Evolutionary conservation across 495 filamentous ascomycete genomes (phyloP).

Genomic region (Thermochaetoides thermophila): DNA sequence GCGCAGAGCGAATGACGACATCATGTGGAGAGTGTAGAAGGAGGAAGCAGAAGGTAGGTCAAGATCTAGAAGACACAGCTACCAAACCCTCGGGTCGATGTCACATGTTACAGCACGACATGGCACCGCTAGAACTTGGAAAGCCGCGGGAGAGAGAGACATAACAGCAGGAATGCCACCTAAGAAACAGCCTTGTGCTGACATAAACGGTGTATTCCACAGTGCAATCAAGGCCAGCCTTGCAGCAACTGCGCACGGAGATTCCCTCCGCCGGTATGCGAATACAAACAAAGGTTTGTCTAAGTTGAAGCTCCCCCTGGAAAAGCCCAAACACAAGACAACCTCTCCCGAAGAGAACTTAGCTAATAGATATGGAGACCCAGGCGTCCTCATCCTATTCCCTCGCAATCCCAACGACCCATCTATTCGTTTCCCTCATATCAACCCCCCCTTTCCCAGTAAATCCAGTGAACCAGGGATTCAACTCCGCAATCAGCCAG

Average conservation of each 20-base stretch:
- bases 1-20: constrained; percentile 24
- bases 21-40: constrained; percentile 25
- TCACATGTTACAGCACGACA: no score
- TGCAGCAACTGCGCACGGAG: constrained; percentile 26
- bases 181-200: constrained; percentile 1
- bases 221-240: constrained; percentile 28
- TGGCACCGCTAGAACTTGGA: no score
- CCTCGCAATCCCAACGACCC: constrained; percentile 10
- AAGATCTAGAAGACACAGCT: no score
- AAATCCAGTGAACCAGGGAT: no score
- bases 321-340: background rate
- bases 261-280: constrained; percentile 24
- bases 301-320: background rate
- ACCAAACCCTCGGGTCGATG: no score
- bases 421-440: constrained; percentile 13
- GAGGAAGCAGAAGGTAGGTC: constrained; percentile 28
- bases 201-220: background rate
- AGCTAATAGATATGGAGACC: background rate
- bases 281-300: constrained; percentile 25
- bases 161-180: no score
- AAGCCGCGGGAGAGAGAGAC: no score
- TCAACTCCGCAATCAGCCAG: constrained; percentile 1
- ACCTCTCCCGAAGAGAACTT: background rate
- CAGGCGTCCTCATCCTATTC: constrained; percentile 11
- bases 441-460: constrained; percentile 7